Conservation (phyloP, 129 eudicot species). For the Chrysanthemum makinoi region DNA sequence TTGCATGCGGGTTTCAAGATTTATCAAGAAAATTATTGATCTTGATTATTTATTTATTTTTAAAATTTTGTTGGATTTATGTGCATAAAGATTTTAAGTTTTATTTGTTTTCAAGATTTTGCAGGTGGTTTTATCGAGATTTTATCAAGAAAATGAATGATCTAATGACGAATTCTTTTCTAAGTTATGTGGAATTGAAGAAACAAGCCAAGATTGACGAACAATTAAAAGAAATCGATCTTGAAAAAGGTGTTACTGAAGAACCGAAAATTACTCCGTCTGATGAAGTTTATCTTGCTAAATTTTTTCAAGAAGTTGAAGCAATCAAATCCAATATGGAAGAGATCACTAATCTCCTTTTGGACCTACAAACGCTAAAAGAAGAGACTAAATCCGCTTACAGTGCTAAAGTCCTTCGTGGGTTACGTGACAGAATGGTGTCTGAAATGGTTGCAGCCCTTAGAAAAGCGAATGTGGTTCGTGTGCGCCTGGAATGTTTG, state of each 20-base stretch:
- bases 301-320: slow-evolving; percentile 71
- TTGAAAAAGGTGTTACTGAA: slow-evolving; percentile 38
- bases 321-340: slow-evolving; percentile 55
- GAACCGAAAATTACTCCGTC: slow-evolving; percentile 29
- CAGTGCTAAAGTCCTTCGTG: slow-evolving; percentile 71
- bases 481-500: slow-evolving; percentile 50
- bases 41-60: no score
- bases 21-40: no score
- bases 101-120: background rate
- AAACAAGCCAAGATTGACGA: slow-evolving; percentile 70
- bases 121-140: background rate
- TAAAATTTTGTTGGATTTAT: background rate
- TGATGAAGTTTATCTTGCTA: slow-evolving; percentile 57
- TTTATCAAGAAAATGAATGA: slow-evolving; percentile 66
- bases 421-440: slow-evolving; percentile 67
- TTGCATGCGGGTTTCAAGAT: background rate
- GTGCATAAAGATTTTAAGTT: no score
- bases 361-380: slow-evolving; percentile 62
- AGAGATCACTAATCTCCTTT: slow-evolving; percentile 61
- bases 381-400: slow-evolving; percentile 64
- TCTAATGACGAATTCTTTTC: slow-evolving; percentile 82
- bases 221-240: slow-evolving; percentile 40
- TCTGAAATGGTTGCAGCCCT: slow-evolving; percentile 68
- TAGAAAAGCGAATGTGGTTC: slow-evolving; percentile 59
- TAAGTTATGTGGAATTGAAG: slow-evolving; percentile 84